Conservation (phyloP, 2,329 filamentous ascomycete genomes). For the Exophiala spinifera region DNA sequence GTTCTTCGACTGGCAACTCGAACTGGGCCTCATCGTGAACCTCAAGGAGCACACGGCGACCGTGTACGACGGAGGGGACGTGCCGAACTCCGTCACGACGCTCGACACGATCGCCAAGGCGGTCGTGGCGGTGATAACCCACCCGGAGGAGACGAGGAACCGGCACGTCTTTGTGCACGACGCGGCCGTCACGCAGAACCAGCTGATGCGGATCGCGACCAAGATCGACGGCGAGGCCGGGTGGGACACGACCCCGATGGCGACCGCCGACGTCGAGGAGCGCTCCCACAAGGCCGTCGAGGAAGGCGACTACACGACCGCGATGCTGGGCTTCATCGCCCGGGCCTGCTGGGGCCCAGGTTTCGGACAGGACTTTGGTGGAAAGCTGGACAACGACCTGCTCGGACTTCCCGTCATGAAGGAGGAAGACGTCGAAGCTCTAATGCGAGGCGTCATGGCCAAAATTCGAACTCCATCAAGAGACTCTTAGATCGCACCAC, state of each 20-base stretch:
- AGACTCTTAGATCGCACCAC: too few relatives aligned
- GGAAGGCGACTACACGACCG: not conserved
- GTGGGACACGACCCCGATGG: conserved; percentile 6
- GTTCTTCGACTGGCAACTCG: conserved; percentile 36
- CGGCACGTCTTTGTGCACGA: conserved; percentile 47
- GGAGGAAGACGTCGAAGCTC: conserved; percentile 33
- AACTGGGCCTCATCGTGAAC: conserved; percentile 45
- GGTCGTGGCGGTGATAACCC: conserved; percentile 47
- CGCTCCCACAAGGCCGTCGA: not conserved
- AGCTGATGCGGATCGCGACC: conserved; percentile 29
- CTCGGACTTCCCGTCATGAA: conserved; percentile 36
- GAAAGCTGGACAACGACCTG: conserved; percentile 37
- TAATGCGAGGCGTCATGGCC: not conserved
- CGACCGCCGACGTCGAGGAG: conserved; percentile 3
- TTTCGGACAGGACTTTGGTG: conserved; percentile 33
- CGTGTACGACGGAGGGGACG: conserved; percentile 52
- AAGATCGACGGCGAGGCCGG: conserved; percentile 26
- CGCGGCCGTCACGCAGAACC: conserved; percentile 44
- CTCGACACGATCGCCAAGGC: conserved; percentile 38
- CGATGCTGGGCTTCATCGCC: not conserved
- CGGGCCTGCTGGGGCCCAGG: conserved; percentile 14
- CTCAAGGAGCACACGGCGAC: conserved; percentile 40
- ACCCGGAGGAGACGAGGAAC: conserved; percentile 53
- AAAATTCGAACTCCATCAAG: too few relatives aligned
- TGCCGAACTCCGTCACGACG: conserved; percentile 47